Conservation (phyloP, 192 early-diverging fungal species). For the Gamsiella multidivaricata region DNA sequence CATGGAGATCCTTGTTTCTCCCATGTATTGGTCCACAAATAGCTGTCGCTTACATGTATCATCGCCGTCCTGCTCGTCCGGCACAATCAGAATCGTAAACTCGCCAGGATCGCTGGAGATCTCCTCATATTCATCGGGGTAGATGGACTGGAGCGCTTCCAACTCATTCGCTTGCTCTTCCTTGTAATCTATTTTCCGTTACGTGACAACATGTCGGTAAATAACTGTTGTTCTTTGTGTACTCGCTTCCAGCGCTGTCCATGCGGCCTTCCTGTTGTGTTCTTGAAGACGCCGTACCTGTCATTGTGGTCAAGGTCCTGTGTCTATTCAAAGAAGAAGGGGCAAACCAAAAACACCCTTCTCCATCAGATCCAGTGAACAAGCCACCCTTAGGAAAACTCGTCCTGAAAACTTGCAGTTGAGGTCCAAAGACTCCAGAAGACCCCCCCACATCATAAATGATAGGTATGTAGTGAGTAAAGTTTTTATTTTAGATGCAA, state of each 20-base stretch:
- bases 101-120: slow-evolving; percentile 57
- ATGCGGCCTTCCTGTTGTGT: too few species aligned
- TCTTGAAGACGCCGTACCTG: slow-evolving; percentile 12
- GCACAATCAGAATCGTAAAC: slow-evolving; percentile 67
- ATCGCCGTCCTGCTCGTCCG: slow-evolving; percentile 74
- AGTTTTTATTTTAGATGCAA: not conserved
- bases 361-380: slow-evolving; percentile 22
- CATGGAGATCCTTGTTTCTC: too few species aligned
- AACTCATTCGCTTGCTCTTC: slow-evolving; percentile 86
- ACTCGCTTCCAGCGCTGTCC: not conserved
- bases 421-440: too few species aligned
- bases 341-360: not conserved
- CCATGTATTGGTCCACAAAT: too few species aligned
- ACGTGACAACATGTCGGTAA: not conserved
- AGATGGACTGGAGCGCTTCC: slow-evolving; percentile 85
- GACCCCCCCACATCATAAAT: not conserved
- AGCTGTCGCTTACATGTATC: slow-evolving; percentile 68
- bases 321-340: not conserved
- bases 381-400: slow-evolving; percentile 7
- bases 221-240: not conserved
- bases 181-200: slow-evolving; percentile 68
- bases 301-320: slow-evolving; percentile 10
- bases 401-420: too few species aligned
- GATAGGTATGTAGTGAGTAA: not conserved
- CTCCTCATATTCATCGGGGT: slow-evolving; percentile 79